These are phyloP conservation scores for Chlamydomonas sp. DNA, from an alignment of 139 green algal species.

Conservation along the genomic window DNA sequence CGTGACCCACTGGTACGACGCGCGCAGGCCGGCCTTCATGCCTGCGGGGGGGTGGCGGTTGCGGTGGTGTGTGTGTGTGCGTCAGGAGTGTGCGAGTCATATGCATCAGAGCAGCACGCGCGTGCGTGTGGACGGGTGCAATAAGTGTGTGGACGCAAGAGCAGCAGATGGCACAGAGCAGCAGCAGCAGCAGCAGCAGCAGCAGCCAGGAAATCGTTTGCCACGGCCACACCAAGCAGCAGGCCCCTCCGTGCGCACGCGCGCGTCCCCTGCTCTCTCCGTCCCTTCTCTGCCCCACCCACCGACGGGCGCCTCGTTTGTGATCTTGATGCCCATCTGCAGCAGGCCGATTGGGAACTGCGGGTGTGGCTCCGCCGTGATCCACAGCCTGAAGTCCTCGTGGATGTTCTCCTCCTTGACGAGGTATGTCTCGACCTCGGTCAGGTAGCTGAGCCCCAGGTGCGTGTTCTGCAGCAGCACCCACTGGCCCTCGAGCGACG, in stretches of 20 bases:
- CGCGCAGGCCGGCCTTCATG: constrained; percentile 81
- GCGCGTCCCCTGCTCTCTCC: too few species aligned
- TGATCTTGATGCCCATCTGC: constrained; percentile 80
- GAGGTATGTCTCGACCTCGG: constrained; percentile 78
- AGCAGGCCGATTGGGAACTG: constrained; percentile 91
- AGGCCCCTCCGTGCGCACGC: too few species aligned
- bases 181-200: too few species aligned
- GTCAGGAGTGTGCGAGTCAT: too few species aligned
- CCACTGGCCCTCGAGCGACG: constrained; percentile 82
- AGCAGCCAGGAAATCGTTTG: too few species aligned
- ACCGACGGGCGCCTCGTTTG: constrained; percentile 88
- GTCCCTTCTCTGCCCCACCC: too few species aligned
- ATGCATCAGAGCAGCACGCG: too few species aligned
- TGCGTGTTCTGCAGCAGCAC: constrained; percentile 96
- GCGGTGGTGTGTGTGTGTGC: too few species aligned
- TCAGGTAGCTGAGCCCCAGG: constrained; percentile 82
- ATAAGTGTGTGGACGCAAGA: too few species aligned
- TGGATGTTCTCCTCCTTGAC: constrained; percentile 52
- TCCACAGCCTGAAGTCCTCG: constrained; percentile 84
- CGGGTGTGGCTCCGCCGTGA: constrained; percentile 86
- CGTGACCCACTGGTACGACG: constrained; percentile 77
- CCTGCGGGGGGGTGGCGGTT: constrained; percentile 90
- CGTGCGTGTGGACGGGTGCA: too few species aligned
- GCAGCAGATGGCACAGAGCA: too few species aligned
- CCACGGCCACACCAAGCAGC: too few species aligned